phyloP scores from a whole-genome alignment of 306 rosid genomes.

The Abrus pulchellus region DNA sequence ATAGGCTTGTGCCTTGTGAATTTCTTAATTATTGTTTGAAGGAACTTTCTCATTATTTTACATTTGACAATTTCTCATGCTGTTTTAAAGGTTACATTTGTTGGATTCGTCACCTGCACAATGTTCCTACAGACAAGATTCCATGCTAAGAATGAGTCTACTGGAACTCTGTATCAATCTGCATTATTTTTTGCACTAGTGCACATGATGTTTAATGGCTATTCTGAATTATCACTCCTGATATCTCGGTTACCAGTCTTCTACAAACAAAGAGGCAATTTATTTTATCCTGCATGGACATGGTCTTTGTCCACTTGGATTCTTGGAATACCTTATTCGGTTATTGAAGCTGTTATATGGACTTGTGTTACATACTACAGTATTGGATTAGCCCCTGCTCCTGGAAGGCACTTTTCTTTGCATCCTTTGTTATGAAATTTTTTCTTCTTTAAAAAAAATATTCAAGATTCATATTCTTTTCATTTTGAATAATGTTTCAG shows the following conservation, averaged over 20 bases:
- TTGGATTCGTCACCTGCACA: conserved; percentile 78
- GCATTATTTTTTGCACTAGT: conserved; percentile 78
- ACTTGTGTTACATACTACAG: conserved; percentile 72
- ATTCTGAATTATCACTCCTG: conserved; percentile 81
- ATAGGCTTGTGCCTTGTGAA: neutral
- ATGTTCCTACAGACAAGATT: conserved; percentile 62
- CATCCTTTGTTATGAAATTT: neutral
- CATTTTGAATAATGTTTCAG: conserved; percentile 57
- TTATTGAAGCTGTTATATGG: conserved; percentile 86
- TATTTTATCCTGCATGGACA: conserved; percentile 81
- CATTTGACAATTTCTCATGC: conserved; percentile 15
- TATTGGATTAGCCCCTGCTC: conserved; percentile 83
- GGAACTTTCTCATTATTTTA: neutral
- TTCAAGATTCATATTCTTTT: conserved; percentile 26
- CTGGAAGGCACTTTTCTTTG: conserved; percentile 64
- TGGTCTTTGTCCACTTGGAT: conserved; percentile 83
- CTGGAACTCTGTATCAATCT: conserved; percentile 76
- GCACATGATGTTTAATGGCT: conserved; percentile 91
- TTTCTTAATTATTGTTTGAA: conserved; percentile 1
- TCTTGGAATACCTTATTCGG: conserved; percentile 79
- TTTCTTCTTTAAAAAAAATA: neutral
- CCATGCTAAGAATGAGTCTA: conserved; percentile 63
- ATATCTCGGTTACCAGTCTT: conserved; percentile 84
- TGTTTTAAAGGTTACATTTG: conserved; percentile 73
- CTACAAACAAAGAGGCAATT: conserved; percentile 85